Base-by-base conservation (phyloP, 345 rosid genomes). In the Arabidopsis arenosa region DNA sequence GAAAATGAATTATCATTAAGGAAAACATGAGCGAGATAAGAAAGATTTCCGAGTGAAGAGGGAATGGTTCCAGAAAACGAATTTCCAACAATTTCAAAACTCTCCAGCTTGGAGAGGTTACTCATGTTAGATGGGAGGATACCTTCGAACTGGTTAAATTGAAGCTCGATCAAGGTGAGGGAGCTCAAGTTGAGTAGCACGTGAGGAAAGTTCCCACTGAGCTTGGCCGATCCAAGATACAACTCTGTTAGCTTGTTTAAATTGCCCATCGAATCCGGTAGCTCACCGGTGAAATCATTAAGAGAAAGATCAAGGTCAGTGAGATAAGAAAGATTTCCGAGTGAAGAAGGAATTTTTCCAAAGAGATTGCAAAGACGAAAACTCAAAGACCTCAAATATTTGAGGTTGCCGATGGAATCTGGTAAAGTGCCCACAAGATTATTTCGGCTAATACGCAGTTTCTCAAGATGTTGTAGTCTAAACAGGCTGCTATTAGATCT, bases 271-370 rank as follows among this genome's bases (percentile, higher is more conserved):
- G 60, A 58, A 57, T n/a, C 54, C 0, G 66, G 66, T 54, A 1
- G 15, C 0, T 45, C 52, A 36, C 86, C 77, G 0, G 7, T 36
- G 45, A 87, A 82, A n/a, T 17, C 18, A 53, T 82, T 85, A 52
- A 6, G 0, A 4, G 86, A 80, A 6, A 83, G 60, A 2, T 55
- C 7, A 41, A 83, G 66, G 4, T 0, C 0, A 1, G 26, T 15
- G 40, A 81, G 75, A 54, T 73, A 57, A 0, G 78, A 40, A 13
- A 84, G 80, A 53, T 60, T 79, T 4, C 56, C 79, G 0, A 80
- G 23, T 17, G 79, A 67, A 1, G 49, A 23, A 11, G 82, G 80
- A 21, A 83, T 28, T 1, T 72, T 39, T 12, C 82, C 82, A 44
- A 0, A 51, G 63, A 80, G n/a, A 23, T 26, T 21, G 52, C 80